Base-by-base conservation (phyloP, 495 filamentous ascomycete species). In the Hypoxylon perforatum region DNA sequence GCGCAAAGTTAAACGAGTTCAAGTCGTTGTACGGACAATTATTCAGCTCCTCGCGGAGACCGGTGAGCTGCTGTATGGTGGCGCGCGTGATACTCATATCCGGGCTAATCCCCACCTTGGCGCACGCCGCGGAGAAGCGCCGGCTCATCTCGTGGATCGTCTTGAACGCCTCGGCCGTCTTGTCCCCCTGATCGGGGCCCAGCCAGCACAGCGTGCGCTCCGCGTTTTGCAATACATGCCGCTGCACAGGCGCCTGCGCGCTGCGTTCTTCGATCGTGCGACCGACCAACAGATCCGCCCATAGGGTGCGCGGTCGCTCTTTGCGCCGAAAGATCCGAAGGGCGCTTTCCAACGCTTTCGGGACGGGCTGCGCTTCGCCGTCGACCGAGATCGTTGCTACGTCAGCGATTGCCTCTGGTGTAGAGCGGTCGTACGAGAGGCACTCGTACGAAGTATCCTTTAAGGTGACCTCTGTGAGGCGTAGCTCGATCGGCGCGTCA, bases 151-250 rank as follows among this genome's bases (percentile, higher is more conserved):
- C 63, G 11, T 28, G 44, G 28, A 73, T 64, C 6, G 58, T 60
- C 10, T 45, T 47, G 53, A 73, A 70, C 0, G 67, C 70, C 19
- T 48, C 50, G 0, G 63, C 23, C 0, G 67, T 70, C 9, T 7
- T 4, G 9, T 64, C 63, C n/a, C 45, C 49, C 5, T 57, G 30
- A 11, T 65, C 63, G 5, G 63, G 57, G 1, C 67, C 67, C 2
- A 73, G 52, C 70, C 70, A 73, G 49, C 67, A 73, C 4, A 73
- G 45, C 11, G 70, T 73, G 18, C 68, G 64, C 15, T 71, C 67
- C 6, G 70, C 70, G 25, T 65, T 64, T 38, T 47, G 44, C 0
- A 73, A 42, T 10, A 71, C 41, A 6, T 56, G 52, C 0, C 67
- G 60, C 25, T 58, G 69, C 1, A 25, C 9, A 15, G 9, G 2